Conservation (phyloP, 1,284 basidiomycete species). For the Microbotryum lychnidis-dioicae region DNA sequence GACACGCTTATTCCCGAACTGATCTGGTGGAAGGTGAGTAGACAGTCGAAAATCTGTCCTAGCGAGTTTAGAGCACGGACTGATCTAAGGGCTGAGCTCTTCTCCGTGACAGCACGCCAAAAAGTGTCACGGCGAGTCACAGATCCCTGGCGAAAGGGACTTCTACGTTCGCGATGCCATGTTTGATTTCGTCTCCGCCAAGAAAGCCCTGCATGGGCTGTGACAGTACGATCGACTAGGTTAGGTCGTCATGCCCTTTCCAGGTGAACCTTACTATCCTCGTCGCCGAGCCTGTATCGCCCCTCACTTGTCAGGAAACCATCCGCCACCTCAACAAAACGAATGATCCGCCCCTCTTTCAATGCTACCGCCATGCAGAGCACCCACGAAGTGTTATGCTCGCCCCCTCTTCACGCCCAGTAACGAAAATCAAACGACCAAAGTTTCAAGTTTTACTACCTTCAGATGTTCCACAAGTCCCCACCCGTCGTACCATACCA, state of each 20-base stretch:
- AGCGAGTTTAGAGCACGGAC: not conserved
- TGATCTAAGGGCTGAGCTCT: not conserved
- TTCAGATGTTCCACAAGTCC: no score
- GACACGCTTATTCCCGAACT: slow-evolving; percentile 46
- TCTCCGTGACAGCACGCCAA: slow-evolving; percentile 17
- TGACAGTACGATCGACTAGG: not conserved
- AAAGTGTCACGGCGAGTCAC: slow-evolving; percentile 42
- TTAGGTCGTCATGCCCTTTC: not conserved
- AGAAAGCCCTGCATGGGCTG: slow-evolving; percentile 9
- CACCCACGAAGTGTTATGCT: no score
- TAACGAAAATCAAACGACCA: no score
- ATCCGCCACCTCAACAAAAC: not conserved
- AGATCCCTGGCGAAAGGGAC: slow-evolving; percentile 51
- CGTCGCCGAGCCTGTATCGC: not conserved
- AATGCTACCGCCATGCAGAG: no score
- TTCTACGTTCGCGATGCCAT: slow-evolving; percentile 47
- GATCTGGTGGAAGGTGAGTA: slow-evolving; percentile 38
- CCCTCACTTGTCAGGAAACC: not conserved
- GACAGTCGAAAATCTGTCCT: not conserved
- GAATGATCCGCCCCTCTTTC: not conserved
- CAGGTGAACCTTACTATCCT: not conserved
- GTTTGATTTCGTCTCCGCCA: slow-evolving; percentile 14
- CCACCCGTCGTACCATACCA: no score
- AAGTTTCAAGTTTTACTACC: no score
- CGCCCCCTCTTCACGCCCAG: no score